A percentile compares a stretch with the other conserved stretches of the same genome.
Conservation (phyloP, 352 stramenopile species). For the Globisporangium middletonii region DNA sequence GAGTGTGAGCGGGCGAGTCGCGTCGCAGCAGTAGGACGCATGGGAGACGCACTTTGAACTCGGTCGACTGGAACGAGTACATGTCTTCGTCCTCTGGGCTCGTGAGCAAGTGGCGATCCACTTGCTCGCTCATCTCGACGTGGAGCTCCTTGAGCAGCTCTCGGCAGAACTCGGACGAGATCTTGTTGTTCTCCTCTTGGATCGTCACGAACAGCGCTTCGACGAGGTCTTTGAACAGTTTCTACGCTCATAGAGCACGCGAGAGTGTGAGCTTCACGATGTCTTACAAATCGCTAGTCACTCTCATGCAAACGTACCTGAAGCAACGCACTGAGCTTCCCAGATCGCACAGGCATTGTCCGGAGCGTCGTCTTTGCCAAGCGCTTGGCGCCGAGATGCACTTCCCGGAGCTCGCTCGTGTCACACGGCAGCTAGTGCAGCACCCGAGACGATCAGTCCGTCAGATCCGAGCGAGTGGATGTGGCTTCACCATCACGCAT, state of each 20-base stretch:
- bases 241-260: conserved; percentile 22
- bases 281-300: neutral
- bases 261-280: neutral
- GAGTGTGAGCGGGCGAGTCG: neutral
- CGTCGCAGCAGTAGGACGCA: neutral
- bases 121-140: conserved; percentile 47
- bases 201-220: conserved; percentile 60
- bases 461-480: neutral
- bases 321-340: conserved; percentile 55
- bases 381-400: conserved; percentile 47
- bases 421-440: conserved; percentile 53
- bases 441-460: neutral
- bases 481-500: no score
- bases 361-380: conserved; percentile 41
- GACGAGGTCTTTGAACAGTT: conserved; percentile 76
- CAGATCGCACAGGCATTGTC: conserved; percentile 62
- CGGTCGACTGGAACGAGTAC: conserved; percentile 59
- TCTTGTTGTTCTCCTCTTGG: conserved; percentile 63
- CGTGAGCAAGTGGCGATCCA: conserved; percentile 42
- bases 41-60: conserved; percentile 48
- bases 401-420: conserved; percentile 30
- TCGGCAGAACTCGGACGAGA: conserved; percentile 60
- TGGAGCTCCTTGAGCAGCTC: conserved; percentile 51
- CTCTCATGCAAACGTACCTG: conserved; percentile 27
- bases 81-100: conserved; percentile 41